Evolutionary conservation across 108 stramenopile species (phyloP).

Genomic region (Nitzschia sp.): DNA sequence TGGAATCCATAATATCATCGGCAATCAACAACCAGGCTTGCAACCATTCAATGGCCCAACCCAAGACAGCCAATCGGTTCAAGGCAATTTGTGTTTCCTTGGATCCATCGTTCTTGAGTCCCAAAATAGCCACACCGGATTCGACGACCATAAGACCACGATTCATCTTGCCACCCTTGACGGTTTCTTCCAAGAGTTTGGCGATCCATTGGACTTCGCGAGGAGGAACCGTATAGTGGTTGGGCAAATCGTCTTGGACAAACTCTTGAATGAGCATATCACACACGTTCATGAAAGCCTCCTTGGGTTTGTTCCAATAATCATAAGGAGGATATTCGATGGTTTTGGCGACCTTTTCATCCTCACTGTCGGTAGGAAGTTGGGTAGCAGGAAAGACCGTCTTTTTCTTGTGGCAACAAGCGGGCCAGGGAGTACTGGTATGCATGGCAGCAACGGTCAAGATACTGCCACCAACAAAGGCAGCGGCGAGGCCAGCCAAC

Average conservation of each 20-base stretch:
- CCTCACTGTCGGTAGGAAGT: background rate
- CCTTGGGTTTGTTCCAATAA: slow-evolving; percentile 40
- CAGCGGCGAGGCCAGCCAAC: slow-evolving; percentile 8
- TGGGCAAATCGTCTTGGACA: slow-evolving; percentile 51
- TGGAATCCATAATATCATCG: slow-evolving; percentile 99
- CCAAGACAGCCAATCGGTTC: slow-evolving; percentile 61
- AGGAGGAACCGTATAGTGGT: slow-evolving; percentile 66
- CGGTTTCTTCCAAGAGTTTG: slow-evolving; percentile 89
- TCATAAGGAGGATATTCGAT: slow-evolving; percentile 25
- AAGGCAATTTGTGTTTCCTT: slow-evolving; percentile 46
- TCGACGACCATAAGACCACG: slow-evolving; percentile 85
- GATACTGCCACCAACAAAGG: slow-evolving; percentile 32
- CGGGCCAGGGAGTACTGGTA: background rate
- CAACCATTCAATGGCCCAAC: slow-evolving; percentile 95
- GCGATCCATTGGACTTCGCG: slow-evolving; percentile 57
- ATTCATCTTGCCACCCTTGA: slow-evolving; percentile 94
- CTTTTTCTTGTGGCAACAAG: background rate
- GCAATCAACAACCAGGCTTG: slow-evolving; percentile 99
- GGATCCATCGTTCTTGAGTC: slow-evolving; percentile 28
- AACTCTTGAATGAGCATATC: slow-evolving; percentile 52
- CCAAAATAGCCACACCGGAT: slow-evolving; percentile 21
- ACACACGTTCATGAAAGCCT: slow-evolving; percentile 53
- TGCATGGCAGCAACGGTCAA: slow-evolving; percentile 10
- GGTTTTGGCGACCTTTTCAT: background rate
- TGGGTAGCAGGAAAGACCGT: slow-evolving; percentile 28